These are phyloP conservation scores for Melampsora larici-populina DNA, from an alignment of 1,284 basidiomycete species.

Conservation along the genomic window DNA sequence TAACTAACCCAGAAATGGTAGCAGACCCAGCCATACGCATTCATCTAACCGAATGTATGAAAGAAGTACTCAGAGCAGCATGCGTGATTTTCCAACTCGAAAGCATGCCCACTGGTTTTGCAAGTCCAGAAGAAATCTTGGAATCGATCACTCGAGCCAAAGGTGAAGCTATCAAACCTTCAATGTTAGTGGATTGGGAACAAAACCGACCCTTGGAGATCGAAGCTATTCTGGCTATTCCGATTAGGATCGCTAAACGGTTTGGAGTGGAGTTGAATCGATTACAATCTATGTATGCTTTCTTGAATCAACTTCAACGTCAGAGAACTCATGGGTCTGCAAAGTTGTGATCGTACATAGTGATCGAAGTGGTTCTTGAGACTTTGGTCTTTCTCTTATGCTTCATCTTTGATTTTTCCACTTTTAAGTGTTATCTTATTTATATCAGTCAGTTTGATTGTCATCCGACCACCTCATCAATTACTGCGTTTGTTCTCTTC, in stretches of 20 bases:
- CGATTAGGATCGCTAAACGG: constrained; percentile 53
- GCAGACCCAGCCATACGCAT: constrained; percentile 52
- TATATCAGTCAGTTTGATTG: too few species aligned
- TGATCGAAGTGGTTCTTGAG: too few species aligned
- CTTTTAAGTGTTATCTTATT: too few species aligned
- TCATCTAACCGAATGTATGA: constrained; percentile 55
- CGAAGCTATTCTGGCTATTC: constrained; percentile 54
- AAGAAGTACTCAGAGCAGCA: constrained; percentile 55
- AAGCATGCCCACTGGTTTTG: constrained; percentile 52
- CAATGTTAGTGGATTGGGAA: constrained; percentile 57
- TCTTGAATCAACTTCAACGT: constrained; percentile 48
- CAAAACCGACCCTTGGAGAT: constrained; percentile 54
- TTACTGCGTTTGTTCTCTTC: too few species aligned
- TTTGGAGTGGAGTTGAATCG: constrained; percentile 55
- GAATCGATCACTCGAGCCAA: constrained; percentile 54
- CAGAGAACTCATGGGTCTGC: neutral
- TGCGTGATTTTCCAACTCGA: constrained; percentile 53
- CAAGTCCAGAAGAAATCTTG: constrained; percentile 54
- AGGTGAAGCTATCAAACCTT: constrained; percentile 51
- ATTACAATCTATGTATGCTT: constrained; percentile 56
- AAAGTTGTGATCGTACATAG: neutral
- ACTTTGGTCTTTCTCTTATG: too few species aligned
- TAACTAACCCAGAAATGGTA: constrained; percentile 55
- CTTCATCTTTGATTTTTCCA: too few species aligned
- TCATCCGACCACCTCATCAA: too few species aligned